Conservation (phyloP, 768 basidiomycete genomes). For the Tricholoma bakamatsutake region DNA sequence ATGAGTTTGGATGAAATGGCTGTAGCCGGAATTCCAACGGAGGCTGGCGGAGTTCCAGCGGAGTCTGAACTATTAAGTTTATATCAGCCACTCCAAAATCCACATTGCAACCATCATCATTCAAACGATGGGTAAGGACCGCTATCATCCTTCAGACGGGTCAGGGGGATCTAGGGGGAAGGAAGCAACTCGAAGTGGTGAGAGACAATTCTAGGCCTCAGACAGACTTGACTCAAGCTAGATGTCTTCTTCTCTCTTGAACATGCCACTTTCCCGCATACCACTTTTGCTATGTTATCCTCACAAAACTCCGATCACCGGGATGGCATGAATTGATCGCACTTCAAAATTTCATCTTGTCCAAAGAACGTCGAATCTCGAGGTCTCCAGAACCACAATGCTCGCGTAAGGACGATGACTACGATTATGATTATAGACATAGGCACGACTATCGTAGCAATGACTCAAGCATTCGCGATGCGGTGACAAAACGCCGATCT, state of each 20-base stretch:
- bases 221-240: constrained; percentile 3
- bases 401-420: not conserved
- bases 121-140: constrained; percentile 9
- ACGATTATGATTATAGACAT: not conserved
- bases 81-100: not conserved
- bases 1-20: too few species aligned
- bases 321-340: not conserved
- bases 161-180: not conserved
- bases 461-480: not conserved
- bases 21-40: too few species aligned
- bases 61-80: not conserved
- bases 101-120: not conserved
- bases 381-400: not conserved
- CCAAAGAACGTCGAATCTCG: not conserved
- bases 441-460: not conserved
- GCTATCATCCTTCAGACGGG: constrained; percentile 2
- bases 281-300: not conserved
- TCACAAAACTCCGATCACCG: not conserved
- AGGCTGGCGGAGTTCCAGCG: not conserved
- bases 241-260: constrained; percentile 1
- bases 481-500: not conserved
- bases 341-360: not conserved
- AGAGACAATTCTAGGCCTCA: constrained; percentile 1
- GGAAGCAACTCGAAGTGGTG: constrained; percentile 9
- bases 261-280: not conserved